Conservation (phyloP, 768 basidiomycete genomes). For the Leccinum olivaceopallidum region DNA sequence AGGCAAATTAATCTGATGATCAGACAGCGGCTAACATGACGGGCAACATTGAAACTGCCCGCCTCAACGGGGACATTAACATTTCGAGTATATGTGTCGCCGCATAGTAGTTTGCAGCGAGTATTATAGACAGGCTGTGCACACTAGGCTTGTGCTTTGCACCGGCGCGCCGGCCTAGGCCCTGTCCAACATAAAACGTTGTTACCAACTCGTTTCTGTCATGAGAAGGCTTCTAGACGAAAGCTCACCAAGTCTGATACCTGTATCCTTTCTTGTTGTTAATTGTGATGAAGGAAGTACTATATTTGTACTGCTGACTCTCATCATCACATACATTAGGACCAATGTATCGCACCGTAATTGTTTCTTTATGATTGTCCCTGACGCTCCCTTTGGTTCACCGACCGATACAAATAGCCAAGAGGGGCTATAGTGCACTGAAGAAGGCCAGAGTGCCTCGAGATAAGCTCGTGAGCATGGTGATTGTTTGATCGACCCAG, state of each 20-base stretch:
- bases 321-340: slow-evolving; percentile 18
- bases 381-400: slow-evolving; percentile 14
- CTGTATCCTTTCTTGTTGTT: slow-evolving; percentile 31
- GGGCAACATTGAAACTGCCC: slow-evolving; percentile 12
- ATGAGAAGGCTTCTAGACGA: neutral
- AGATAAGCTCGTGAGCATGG: neutral
- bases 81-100: slow-evolving; percentile 4
- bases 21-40: slow-evolving; percentile 15
- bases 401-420: neutral
- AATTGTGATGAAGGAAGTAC: slow-evolving; percentile 31
- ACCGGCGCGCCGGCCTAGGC: slow-evolving; percentile 13
- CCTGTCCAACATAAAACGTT: slow-evolving; percentile 11
- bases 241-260: slow-evolving; percentile 17
- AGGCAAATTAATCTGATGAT: slow-evolving; percentile 31
- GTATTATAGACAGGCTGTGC: slow-evolving; percentile 7
- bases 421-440: neutral
- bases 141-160: slow-evolving; percentile 13
- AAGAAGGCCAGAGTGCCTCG: slow-evolving; percentile 2
- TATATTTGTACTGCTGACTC: slow-evolving; percentile 30
- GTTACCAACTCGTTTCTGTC: slow-evolving; percentile 10
- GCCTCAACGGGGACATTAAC: slow-evolving; percentile 17
- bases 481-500: slow-evolving; percentile 6
- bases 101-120: slow-evolving; percentile 2
- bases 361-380: slow-evolving; percentile 26
- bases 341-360: slow-evolving; percentile 23